Evolutionary conservation across 805 yeast species (phyloP).

Genomic region (Crinitomyces ghanaensis): DNA sequence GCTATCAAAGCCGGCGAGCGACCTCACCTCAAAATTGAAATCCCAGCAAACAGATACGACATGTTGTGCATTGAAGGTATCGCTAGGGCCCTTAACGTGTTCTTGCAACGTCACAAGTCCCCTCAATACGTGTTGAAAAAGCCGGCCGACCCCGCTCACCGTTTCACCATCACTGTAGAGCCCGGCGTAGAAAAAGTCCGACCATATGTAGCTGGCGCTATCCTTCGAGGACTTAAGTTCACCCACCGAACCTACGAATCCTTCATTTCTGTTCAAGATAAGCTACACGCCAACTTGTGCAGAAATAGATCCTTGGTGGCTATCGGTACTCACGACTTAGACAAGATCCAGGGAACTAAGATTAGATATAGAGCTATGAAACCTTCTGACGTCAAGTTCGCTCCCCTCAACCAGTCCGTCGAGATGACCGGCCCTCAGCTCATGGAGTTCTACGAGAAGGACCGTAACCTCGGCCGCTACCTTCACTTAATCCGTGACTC

Average conservation of each 20-base stretch:
- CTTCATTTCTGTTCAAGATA: conserved; percentile 91
- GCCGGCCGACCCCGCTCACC: conserved; percentile 52
- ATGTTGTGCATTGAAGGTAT: conserved; percentile 97
- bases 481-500: conserved; percentile 79
- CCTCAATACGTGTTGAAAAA: conserved; percentile 60
- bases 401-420: conserved; percentile 31
- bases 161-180: conserved; percentile 56
- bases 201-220: conserved; percentile 93
- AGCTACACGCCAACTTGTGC: conserved; percentile 87
- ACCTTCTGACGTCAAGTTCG: conserved; percentile 60
- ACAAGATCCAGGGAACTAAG: conserved; percentile 57
- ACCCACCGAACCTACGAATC: conserved; percentile 83
- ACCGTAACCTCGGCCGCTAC: conserved; percentile 80
- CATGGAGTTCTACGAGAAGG: conserved; percentile 83
- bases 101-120: conserved; percentile 52
- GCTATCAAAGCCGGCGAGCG: conserved; percentile 85
- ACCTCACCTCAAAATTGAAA: conserved; percentile 94
- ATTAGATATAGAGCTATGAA: conserved; percentile 78
- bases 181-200: conserved; percentile 64
- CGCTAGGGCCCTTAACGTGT: conserved; percentile 87
- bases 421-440: conserved; percentile 62
- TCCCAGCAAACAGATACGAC: conserved; percentile 97
- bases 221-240: conserved; percentile 72
- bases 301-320: conserved; percentile 97
- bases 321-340: conserved; percentile 95